Conservation (phyloP, 306 rosid species). For the Sindora glabra region DNA sequence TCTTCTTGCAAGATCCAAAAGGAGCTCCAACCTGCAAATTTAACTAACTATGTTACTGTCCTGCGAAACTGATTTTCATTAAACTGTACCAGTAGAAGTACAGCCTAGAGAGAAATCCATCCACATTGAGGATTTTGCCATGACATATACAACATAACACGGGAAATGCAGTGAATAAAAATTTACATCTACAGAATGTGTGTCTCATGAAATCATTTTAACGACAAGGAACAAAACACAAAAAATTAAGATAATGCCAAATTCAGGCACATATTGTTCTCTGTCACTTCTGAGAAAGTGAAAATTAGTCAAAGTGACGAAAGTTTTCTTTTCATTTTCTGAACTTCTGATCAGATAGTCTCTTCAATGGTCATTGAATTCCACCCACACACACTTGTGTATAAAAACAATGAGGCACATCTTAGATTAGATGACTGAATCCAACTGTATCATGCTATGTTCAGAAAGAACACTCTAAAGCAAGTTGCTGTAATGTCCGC, state of each 20-base stretch:
- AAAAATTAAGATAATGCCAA: background rate
- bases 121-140: background rate
- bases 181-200: background rate
- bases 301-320: background rate
- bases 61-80: background rate
- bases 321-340: background rate
- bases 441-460: conserved; percentile 11
- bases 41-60: background rate
- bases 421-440: background rate
- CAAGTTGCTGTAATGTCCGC: background rate
- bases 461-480: background rate
- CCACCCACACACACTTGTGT: background rate
- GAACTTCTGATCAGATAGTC: background rate
- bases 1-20: conserved; percentile 81
- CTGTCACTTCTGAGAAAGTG: background rate
- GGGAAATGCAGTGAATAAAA: background rate
- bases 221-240: background rate
- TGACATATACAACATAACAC: background rate
- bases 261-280: background rate
- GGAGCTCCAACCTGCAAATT: conserved; percentile 71
- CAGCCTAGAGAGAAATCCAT: conserved; percentile 3
- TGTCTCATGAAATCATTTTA: background rate
- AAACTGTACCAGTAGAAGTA: background rate
- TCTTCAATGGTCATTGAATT: background rate
- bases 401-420: background rate